These are phyloP conservation scores for Castanea crenata DNA, from an alignment of 306 rosid species.

Conservation along the genomic window DNA sequence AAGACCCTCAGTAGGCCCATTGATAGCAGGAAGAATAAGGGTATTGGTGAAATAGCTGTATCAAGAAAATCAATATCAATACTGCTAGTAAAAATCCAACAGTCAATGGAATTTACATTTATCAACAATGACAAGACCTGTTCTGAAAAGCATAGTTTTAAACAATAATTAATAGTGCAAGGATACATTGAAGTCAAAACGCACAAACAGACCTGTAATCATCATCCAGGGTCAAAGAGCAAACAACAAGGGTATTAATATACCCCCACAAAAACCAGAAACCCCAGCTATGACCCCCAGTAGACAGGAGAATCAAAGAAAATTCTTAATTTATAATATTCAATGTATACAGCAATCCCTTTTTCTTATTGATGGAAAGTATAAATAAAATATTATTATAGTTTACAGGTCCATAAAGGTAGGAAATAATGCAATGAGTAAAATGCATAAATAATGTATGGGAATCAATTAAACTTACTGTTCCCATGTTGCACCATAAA, in stretches of 20 bases:
- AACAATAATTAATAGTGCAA: background rate
- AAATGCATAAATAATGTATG: background rate
- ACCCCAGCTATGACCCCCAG: background rate
- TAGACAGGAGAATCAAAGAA: background rate
- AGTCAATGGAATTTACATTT: background rate
- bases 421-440: background rate
- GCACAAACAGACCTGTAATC: background rate
- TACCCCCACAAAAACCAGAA: background rate
- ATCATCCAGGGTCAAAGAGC: constrained; percentile 15
- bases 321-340: background rate
- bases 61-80: constrained; percentile 29
- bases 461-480: constrained; percentile 58
- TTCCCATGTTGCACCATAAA: constrained; percentile 96
- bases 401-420: background rate
- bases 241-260: background rate
- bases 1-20: constrained; percentile 99
- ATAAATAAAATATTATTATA: background rate
- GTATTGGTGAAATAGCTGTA: constrained; percentile 90
- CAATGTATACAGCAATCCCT: background rate
- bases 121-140: background rate
- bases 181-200: background rate
- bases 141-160: constrained; percentile 3
- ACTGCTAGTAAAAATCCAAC: background rate
- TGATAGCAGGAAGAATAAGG: constrained; percentile 79
- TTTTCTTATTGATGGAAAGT: background rate